Evolutionary conservation across 306 rosid genomes (phyloP), one percentile per base, ranked within the genome.

Genomic region (Acmispon strigosus): DNA sequence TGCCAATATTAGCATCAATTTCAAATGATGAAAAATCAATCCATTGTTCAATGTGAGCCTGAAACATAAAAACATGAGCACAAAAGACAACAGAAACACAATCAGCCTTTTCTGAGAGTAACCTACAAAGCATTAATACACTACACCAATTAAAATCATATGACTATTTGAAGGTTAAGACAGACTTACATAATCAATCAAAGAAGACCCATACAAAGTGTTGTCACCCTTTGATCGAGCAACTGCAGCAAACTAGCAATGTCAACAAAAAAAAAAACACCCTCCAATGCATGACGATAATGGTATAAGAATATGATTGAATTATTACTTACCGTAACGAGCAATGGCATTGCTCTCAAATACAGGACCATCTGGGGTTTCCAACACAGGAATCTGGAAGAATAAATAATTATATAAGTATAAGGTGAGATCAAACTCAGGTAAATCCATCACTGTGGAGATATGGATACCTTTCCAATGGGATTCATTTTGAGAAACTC

Each of bases 311-410:
- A 24, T 43, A 43, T 10, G 7, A 54, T 41, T 14, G 53, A 27
- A 8, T 69, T 69, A 39, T 5, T 16, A 12, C 48, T 69, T 70
- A 85, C 97, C 90, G 53, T 92, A 86, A 9, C 96, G 96, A 27
- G 98, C 90, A 52, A 89, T 89, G n/a, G 98, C 90, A 49, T 92
- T 92, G 74, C 98, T 92, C 84, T 92, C 92, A 15, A 89, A 92
- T 11, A 92, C 50, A n/a, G 92, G 54, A 43, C 97, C 97, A 66
- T 91, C 88, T 0, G 90, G 86, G 32, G 97, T 91, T 79, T 85
- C 87, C 84, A 91, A 63, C 45, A 87, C 89, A 22, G 97, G 98
- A 62, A 84, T 73, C 98, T 87, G 82, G 9, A 76, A 72, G 54
- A 36, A 45, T 12, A 60, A 45, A 51, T 9, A 60, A 45, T 17